These are phyloP conservation scores for Saussurea involucrata DNA, from an alignment of 129 eudicot genomes.

Conservation along the genomic window DNA sequence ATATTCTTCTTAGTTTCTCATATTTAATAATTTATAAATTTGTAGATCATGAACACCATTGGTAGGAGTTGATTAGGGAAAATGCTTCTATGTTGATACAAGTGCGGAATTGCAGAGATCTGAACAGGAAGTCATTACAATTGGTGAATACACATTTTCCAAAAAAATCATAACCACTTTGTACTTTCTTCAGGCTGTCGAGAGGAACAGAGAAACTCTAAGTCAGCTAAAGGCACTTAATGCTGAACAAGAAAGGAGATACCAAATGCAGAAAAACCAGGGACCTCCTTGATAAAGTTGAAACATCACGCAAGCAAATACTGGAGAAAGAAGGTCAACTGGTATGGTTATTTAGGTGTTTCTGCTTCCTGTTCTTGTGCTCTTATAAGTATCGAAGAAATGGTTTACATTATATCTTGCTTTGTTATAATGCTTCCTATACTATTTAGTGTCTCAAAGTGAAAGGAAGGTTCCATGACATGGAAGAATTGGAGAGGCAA, in stretches of 20 bases:
- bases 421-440: conserved; percentile 10
- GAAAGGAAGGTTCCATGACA: conserved; percentile 62
- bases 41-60: too few species aligned
- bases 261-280: conserved; percentile 44
- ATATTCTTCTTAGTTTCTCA: too few species aligned
- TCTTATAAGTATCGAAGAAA: neutral
- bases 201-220: conserved; percentile 57
- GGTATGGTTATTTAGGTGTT: conserved; percentile 31
- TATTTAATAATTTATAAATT: too few species aligned
- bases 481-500: conserved; percentile 71
- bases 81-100: conserved; percentile 57
- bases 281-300: conserved; percentile 46
- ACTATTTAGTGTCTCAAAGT: conserved; percentile 56
- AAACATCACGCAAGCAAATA: conserved; percentile 57
- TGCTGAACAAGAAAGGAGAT: conserved; percentile 80
- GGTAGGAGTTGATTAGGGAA: too few species aligned
- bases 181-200: conserved; percentile 44
- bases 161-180: neutral
- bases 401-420: neutral
- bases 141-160: neutral
- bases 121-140: conserved; percentile 46
- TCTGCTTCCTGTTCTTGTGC: conserved; percentile 7
- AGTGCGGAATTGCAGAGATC: conserved; percentile 69
- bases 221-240: conserved; percentile 67
- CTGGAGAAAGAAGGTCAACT: conserved; percentile 51